Conservation (phyloP, 768 basidiomycete genomes). For the Trametes cingulata region DNA sequence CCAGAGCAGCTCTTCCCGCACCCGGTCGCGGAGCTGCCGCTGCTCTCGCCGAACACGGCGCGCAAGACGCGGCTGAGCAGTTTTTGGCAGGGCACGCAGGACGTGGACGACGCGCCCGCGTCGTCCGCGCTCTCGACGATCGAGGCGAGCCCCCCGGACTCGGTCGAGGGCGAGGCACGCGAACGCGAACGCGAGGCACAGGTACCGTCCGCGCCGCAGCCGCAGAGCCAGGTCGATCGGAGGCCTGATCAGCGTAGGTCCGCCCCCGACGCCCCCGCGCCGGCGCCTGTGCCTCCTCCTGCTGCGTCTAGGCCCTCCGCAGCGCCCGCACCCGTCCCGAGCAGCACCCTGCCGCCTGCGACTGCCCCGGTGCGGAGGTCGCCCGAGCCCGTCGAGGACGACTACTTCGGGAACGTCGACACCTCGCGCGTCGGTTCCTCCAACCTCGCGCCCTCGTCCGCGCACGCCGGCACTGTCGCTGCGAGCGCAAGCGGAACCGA, state of each 20-base stretch:
- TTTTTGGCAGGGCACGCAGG: slow-evolving; percentile 79
- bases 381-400: slow-evolving; percentile 26
- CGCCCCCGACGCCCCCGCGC: too few species aligned
- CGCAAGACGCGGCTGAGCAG: slow-evolving; percentile 62
- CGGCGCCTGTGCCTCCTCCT: not conserved
- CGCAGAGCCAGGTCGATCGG: not conserved
- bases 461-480: not conserved
- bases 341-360: slow-evolving; percentile 26
- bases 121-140: slow-evolving; percentile 28
- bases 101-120: slow-evolving; percentile 46
- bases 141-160: slow-evolving; percentile 30
- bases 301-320: not conserved
- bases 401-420: slow-evolving; percentile 34
- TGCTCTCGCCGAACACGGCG: slow-evolving; percentile 37
- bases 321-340: slow-evolving; percentile 10
- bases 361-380: slow-evolving; percentile 29
- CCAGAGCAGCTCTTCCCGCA: slow-evolving; percentile 25
- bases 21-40: slow-evolving; percentile 37
- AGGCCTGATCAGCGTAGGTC: not conserved
- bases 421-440: slow-evolving; percentile 3
- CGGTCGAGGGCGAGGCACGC: slow-evolving; percentile 9
- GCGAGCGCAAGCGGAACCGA: not conserved
- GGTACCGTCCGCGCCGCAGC: not conserved
- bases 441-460: not conserved
- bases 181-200: not conserved